Evolutionary conservation across 2,329 filamentous ascomycete species (phyloP), one percentile per base, ranked within the genome.

Genomic region (Plectosphaerella cucumerina): DNA sequence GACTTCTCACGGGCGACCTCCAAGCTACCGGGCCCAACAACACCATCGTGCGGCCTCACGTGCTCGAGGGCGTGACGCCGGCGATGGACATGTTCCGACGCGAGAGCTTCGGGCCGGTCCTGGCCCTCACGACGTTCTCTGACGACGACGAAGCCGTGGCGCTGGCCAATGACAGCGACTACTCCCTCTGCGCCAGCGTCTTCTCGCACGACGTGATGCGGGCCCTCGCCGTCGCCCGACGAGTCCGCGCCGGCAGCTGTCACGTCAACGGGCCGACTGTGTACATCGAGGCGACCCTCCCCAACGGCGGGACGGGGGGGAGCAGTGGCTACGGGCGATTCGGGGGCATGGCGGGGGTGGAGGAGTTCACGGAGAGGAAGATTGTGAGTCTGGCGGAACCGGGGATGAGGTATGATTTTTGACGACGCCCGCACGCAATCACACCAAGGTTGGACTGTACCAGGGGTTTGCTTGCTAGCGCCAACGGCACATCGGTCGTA

Each of bases 111-210:
- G 64, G 65, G 1, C 64, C 64, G 4, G 61, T 59, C 22, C 62
- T 59, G 2, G 58, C 57, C 0, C 54, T 66, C 18, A 48, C 58
- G 26, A 51, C 50, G 10, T 69, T 70, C 50, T 58, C 57, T 18
- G 61, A 60, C 0, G 68, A 71, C 23, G 59, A 59, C 0, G 65
- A 70, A 33, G 68, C 65, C 0, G 48, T 71, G 2, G 49, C 44
- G 6, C 59, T 63, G 9, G 66, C 67, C 0, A 70, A 70, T 44
- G 56, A 81, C 54, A 77, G 75, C 1, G 74, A 70, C 2, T 82
- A 79, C 57, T 81, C 81, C 2, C 68, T 84, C 0, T 79, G 77
- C 6, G 74, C 76, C 3, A 74, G 80, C 0, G 68, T 86, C 0
- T 85, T 82, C 56, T 82, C 80, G 0, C 70, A 74, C 58, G 72